These are phyloP conservation scores for Penicillium sp. DNA, from an alignment of 2,329 filamentous ascomycete genomes.

Conservation along the genomic window DNA sequence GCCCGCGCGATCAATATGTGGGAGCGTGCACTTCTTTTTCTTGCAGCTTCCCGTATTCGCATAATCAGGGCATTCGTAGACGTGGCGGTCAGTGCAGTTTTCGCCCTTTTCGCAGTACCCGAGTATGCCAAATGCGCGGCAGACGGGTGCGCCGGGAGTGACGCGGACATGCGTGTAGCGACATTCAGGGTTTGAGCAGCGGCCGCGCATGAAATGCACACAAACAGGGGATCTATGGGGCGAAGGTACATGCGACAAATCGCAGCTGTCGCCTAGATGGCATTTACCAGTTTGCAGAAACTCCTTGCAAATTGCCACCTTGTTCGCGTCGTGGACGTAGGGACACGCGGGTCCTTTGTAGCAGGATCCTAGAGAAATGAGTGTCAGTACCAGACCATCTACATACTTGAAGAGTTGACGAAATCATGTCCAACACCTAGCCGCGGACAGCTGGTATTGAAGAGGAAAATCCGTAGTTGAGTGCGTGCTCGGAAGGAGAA, in stretches of 20 bases:
- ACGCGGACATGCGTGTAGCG: conserved; percentile 81
- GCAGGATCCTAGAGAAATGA: conserved; percentile 67
- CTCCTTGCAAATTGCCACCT: conserved; percentile 86
- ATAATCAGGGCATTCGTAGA: conserved; percentile 91
- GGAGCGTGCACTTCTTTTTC: conserved; percentile 75
- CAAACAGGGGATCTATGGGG: conserved; percentile 83
- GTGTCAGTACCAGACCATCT: conserved; percentile 20
- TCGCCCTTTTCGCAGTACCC: conserved; percentile 86
- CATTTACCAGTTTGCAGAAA: conserved; percentile 78
- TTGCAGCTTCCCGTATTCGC: conserved; percentile 84
- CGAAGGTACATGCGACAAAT: conserved; percentile 82
- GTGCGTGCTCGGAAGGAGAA: conserved; percentile 16
- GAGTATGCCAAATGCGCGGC: conserved; percentile 75
- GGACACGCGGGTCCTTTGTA: conserved; percentile 74
- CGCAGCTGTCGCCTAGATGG: conserved; percentile 71
- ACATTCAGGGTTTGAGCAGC: conserved; percentile 82
- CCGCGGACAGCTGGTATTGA: conserved; percentile 2
- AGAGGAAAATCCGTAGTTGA: conserved; percentile 16
- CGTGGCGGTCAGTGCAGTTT: conserved; percentile 75
- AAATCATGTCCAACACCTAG: conserved; percentile 10
- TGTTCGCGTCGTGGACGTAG: conserved; percentile 77
- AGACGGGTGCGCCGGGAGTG: conserved; percentile 72
- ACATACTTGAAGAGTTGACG: neutral
- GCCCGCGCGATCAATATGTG: conserved; percentile 83
- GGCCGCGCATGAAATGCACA: conserved; percentile 82